Evolutionary conservation across 75 land plant genomes (phyloP).

Genomic region (Pinus taeda): DNA sequence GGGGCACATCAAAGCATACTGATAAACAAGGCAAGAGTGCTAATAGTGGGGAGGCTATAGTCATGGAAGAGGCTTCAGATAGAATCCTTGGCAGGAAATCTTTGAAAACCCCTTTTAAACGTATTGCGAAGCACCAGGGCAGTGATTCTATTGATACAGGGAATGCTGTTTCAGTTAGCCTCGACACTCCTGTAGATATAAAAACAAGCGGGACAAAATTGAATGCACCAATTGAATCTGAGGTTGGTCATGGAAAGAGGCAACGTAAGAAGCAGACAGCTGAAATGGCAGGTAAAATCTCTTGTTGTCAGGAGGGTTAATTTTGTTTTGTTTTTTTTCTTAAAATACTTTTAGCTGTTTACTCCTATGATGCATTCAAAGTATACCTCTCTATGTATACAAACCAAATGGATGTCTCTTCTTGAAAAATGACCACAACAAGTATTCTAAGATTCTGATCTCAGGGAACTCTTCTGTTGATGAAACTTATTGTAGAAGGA

Average conservation of each 20-base stretch:
- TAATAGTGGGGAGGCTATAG: not conserved
- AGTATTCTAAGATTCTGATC: not conserved
- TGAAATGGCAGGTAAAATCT: not conserved
- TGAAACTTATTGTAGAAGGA: not conserved
- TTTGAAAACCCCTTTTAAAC: not conserved
- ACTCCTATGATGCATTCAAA: not conserved
- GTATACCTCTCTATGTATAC: not conserved
- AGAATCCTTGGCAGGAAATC: not conserved
- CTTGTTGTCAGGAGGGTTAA: not conserved
- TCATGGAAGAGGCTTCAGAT: not conserved
- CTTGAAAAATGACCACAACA: not conserved
- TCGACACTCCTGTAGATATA: no score
- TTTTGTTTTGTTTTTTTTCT: not conserved
- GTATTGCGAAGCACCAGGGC: not conserved
- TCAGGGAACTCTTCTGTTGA: not conserved
- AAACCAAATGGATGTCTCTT: not conserved
- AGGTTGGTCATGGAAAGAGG: not conserved
- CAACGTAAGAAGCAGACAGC: not conserved
- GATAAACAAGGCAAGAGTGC: not conserved
- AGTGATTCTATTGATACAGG: not conserved
- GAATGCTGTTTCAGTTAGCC: not conserved
- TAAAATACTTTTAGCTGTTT: not conserved
- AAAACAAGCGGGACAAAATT: not conserved
- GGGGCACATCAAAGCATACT: not conserved
- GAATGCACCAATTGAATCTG: not conserved